phyloP scores from a whole-genome alignment of 768 basidiomycete genomes.

The Tricholoma sp. region DNA sequence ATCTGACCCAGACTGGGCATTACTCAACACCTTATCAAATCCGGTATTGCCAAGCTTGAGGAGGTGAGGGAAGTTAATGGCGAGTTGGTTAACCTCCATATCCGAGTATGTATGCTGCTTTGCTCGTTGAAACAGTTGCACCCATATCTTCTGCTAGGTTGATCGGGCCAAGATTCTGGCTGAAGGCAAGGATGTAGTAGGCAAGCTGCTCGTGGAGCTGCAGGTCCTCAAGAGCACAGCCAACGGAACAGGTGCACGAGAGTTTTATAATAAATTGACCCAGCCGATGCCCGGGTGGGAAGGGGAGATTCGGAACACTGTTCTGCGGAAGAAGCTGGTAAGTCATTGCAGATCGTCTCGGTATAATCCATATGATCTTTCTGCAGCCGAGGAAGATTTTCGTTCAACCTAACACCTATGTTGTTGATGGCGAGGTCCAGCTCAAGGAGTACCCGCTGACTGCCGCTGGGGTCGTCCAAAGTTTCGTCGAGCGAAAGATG shows the following conservation, averaged over 20 bases:
- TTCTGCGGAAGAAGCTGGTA: conserved; percentile 75
- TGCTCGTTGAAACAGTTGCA: not conserved
- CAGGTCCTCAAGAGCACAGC: conserved; percentile 86
- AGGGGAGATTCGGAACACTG: conserved; percentile 69
- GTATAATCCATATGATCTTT: not conserved
- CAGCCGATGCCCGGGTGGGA: conserved; percentile 69
- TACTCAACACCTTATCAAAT: conserved; percentile 69
- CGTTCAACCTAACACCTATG: conserved; percentile 75
- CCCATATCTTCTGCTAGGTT: conserved; percentile 39
- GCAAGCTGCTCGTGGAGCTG: conserved; percentile 71
- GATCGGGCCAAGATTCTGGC: conserved; percentile 64
- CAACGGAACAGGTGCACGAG: conserved; percentile 72
- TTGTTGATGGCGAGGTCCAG: conserved; percentile 61
- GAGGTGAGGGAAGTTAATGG: conserved; percentile 57
- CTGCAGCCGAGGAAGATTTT: conserved; percentile 79
- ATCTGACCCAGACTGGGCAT: conserved; percentile 62
- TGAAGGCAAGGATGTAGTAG: conserved; percentile 61
- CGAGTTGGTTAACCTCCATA: conserved; percentile 60
- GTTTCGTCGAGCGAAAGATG: conserved; percentile 69
- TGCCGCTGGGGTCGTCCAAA: conserved; percentile 69
- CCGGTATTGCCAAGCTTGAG: conserved; percentile 65
- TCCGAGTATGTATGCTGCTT: conserved; percentile 45
- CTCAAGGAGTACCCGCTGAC: conserved; percentile 79
- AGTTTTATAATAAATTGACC: conserved; percentile 77
- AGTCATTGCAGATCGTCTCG: conserved; percentile 16